These are phyloP conservation scores for Elsinoe ampelina DNA, from an alignment of 2,329 filamentous ascomycete species.

Conservation along the genomic window DNA sequence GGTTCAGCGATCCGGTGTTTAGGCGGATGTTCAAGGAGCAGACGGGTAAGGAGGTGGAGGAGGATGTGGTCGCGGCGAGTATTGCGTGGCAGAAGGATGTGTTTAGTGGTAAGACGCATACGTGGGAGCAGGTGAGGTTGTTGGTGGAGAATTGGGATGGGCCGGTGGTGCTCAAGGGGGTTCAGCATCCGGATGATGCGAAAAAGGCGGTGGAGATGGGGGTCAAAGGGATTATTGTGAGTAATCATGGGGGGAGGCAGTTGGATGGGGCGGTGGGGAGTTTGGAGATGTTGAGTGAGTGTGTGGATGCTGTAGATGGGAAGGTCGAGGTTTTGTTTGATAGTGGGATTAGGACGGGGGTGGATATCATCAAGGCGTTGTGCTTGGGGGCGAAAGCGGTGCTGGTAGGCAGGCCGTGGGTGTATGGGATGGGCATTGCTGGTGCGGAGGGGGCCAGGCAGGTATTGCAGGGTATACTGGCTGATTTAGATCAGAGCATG, in stretches of 20 bases:
- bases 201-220: slow-evolving; percentile 35
- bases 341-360: slow-evolving; percentile 41
- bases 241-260: slow-evolving; percentile 46
- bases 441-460: slow-evolving; percentile 46
- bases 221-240: slow-evolving; percentile 42
- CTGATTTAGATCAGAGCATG: slow-evolving; percentile 19
- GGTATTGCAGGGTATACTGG: slow-evolving; percentile 15
- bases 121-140: slow-evolving; percentile 51
- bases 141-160: slow-evolving; percentile 54
- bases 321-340: slow-evolving; percentile 42
- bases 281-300: slow-evolving; percentile 48
- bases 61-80: slow-evolving; percentile 42
- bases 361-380: slow-evolving; percentile 44
- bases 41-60: slow-evolving; percentile 28
- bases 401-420: slow-evolving; percentile 47
- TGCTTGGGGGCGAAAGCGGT: slow-evolving; percentile 49
- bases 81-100: slow-evolving; percentile 44
- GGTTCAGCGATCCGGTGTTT: slow-evolving; percentile 60
- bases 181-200: slow-evolving; percentile 43
- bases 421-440: slow-evolving; percentile 49
- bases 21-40: slow-evolving; percentile 45
- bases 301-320: slow-evolving; percentile 50
- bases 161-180: slow-evolving; percentile 55
- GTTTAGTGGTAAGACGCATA: slow-evolving; percentile 32
- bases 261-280: slow-evolving; percentile 43